Evolutionary conservation across 441 rosid species (phyloP).

Genomic region (Syzygium syzygioides): DNA sequence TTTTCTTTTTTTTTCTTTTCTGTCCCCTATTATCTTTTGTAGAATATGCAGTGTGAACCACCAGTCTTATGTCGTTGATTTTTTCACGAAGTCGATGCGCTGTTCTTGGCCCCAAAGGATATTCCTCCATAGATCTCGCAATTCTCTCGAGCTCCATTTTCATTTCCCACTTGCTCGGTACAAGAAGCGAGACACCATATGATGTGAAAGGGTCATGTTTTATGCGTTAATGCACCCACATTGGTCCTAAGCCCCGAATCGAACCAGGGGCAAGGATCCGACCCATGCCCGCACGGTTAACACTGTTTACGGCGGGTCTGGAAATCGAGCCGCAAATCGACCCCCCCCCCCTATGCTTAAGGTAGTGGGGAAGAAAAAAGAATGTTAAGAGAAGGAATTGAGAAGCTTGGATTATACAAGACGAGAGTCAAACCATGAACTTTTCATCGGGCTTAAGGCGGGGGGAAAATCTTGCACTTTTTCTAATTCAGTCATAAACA

Average conservation of each 20-base stretch:
- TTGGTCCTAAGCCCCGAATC: not conserved
- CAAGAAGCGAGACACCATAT: not conserved
- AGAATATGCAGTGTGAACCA: not conserved
- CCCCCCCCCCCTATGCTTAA: not conserved
- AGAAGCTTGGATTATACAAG: not conserved
- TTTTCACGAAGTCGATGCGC: not conserved
- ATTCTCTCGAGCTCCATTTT: not conserved
- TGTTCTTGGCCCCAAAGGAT: not conserved
- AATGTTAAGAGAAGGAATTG: not conserved
- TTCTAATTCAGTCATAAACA: too few relatives aligned
- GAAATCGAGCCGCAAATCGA: not conserved
- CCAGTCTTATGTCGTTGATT: not conserved
- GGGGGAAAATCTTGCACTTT: too few relatives aligned
- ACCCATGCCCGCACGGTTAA: too few relatives aligned
- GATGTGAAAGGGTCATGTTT: not conserved
- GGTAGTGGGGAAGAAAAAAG: not conserved
- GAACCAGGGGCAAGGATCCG: not conserved
- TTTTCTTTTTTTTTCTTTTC: too few relatives aligned
- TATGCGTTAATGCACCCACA: not conserved
- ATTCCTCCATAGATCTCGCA: not conserved
- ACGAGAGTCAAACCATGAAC: not conserved
- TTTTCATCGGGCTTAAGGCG: not conserved
- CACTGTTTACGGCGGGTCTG: too few relatives aligned
- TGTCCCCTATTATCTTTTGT: too few relatives aligned
- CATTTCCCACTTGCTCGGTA: not conserved